Conservation (phyloP, 129 eudicot genomes). For the Oenanthe sinensis region DNA sequence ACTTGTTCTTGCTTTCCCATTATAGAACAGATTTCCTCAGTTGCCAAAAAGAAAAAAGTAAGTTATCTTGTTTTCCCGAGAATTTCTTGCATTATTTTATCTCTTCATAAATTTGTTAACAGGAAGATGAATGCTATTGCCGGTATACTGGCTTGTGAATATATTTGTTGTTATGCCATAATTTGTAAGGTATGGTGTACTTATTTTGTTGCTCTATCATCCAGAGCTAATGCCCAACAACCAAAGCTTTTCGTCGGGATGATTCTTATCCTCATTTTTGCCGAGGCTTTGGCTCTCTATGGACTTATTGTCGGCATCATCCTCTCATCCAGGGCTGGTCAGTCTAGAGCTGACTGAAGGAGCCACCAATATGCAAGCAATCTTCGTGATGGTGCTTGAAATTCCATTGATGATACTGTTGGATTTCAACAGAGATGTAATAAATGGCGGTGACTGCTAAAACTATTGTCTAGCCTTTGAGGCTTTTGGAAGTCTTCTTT, state of each 20-base stretch:
- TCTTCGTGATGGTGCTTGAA: background rate
- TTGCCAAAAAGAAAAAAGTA: too few relatives aligned
- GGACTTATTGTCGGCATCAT: constrained; percentile 87
- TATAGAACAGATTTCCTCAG: too few relatives aligned
- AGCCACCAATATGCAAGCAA: background rate
- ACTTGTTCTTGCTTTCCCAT: too few relatives aligned
- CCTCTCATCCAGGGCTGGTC: constrained; percentile 89
- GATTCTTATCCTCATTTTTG: constrained; percentile 82
- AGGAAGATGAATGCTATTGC: background rate
- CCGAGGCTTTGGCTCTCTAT: constrained; percentile 76
- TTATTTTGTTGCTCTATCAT: constrained; percentile 5
- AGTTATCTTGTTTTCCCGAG: too few relatives aligned
- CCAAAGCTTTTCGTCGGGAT: constrained; percentile 80
- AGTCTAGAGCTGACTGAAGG: constrained; percentile 79
- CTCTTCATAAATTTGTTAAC: too few relatives aligned
- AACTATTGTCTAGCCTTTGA: background rate
- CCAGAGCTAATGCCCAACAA: constrained; percentile 84
- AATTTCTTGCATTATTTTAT: too few relatives aligned
- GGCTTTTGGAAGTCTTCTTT: background rate
- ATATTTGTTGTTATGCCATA: background rate
- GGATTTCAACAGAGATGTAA: constrained; percentile 1
- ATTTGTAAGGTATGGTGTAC: background rate
- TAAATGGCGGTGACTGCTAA: background rate
- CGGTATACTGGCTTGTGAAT: background rate
- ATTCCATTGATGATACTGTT: background rate